Evolutionary conservation across 331 rosid species (phyloP).

Genomic region (Ulmus americana): DNA sequence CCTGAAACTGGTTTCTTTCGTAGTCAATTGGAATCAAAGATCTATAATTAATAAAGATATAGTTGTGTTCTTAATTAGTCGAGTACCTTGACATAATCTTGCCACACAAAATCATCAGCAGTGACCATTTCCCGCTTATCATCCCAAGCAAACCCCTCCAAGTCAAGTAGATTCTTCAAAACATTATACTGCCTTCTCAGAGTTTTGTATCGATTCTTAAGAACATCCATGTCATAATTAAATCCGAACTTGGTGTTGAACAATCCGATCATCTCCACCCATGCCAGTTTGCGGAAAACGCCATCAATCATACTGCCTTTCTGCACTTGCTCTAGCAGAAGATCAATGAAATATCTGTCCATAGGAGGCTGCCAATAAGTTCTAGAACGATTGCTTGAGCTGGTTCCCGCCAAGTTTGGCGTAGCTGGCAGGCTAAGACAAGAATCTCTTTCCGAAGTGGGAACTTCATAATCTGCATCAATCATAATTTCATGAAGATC

Average conservation of each 20-base stretch:
- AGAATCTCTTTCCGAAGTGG: constrained; percentile 26
- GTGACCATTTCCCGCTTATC: constrained; percentile 67
- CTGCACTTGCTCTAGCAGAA: constrained; percentile 60
- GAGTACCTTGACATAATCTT: constrained; percentile 54
- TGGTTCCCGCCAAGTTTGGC: constrained; percentile 22
- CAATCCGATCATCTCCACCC: constrained; percentile 66
- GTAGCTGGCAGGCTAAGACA: constrained; percentile 27
- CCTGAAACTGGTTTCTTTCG: constrained; percentile 3
- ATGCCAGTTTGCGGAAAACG: constrained; percentile 63
- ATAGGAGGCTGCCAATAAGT: constrained; percentile 73
- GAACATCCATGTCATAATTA: constrained; percentile 56
- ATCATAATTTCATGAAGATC: constrained; percentile 37
- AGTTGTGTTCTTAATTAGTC: too few relatives aligned
- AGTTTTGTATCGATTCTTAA: constrained; percentile 72
- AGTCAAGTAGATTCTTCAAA: constrained; percentile 46
- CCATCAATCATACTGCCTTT: constrained; percentile 56
- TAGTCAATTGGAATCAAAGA: too few relatives aligned
- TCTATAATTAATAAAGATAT: too few relatives aligned
- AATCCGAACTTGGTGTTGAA: constrained; percentile 66
- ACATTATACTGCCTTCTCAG: constrained; percentile 59
- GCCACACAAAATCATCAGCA: constrained; percentile 71
- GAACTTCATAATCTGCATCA: constrained; percentile 44
- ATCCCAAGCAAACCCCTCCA: constrained; percentile 80
- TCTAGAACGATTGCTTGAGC: constrained; percentile 37
- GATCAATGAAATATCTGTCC: constrained; percentile 63